Conservation (phyloP, 495 filamentous ascomycete species). For the Aspergillus sclerotioniger region DNA sequence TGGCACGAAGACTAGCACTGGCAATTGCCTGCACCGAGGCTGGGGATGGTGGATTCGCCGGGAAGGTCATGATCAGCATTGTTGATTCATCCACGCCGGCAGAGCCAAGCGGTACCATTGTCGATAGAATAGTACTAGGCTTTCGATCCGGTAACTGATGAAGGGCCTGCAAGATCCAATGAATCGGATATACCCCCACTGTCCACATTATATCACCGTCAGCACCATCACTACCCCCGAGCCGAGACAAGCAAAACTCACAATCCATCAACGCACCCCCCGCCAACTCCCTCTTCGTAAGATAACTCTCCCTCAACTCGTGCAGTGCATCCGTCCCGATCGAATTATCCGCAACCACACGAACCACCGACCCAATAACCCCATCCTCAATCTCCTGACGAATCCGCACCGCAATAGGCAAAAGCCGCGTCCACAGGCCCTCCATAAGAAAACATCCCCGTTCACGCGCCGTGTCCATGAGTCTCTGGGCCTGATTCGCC, state of each 20-base stretch:
- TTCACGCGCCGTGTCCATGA: slow-evolving; percentile 61
- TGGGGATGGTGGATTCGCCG: slow-evolving; percentile 36
- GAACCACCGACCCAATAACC: slow-evolving; percentile 62
- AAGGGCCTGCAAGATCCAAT: slow-evolving; percentile 74
- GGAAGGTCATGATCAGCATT: slow-evolving; percentile 66
- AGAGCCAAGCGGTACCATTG: slow-evolving; percentile 59
- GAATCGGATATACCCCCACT: slow-evolving; percentile 72
- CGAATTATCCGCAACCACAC: slow-evolving; percentile 62
- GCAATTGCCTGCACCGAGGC: slow-evolving; percentile 59
- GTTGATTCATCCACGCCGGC: slow-evolving; percentile 73
- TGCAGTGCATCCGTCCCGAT: slow-evolving; percentile 35
- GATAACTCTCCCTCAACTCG: slow-evolving; percentile 49
- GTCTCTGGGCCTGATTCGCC: slow-evolving; percentile 61
- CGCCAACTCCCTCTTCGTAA: slow-evolving; percentile 71
- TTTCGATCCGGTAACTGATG: slow-evolving; percentile 32
- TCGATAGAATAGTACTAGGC: slow-evolving; percentile 45
- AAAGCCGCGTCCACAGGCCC: slow-evolving; percentile 80
- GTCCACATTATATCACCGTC: background rate
- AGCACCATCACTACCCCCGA: background rate
- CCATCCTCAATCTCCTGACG: slow-evolving; percentile 58
- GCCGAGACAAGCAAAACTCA: slow-evolving; percentile 1
- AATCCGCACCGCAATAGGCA: slow-evolving; percentile 66
- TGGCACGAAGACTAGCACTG: slow-evolving; percentile 58
- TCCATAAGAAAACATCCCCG: slow-evolving; percentile 81
- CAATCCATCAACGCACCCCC: slow-evolving; percentile 71